Evolutionary conservation across 192 early-diverging fungal genomes (phyloP).

Genomic region (Linnemannia hyalina): DNA sequence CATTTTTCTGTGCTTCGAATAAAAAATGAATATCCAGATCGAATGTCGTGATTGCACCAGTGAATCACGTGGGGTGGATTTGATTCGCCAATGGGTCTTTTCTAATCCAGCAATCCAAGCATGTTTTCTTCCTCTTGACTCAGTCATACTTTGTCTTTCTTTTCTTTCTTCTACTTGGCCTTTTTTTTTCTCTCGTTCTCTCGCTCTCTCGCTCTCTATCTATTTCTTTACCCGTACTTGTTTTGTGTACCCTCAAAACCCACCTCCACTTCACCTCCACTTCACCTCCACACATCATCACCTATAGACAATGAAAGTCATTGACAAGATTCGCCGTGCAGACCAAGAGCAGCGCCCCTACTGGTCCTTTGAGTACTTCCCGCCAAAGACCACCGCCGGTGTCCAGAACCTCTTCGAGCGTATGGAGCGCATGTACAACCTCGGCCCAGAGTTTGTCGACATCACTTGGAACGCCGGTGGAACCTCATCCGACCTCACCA

Average conservation of each 20-base stretch:
- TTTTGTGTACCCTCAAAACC: too few relatives aligned
- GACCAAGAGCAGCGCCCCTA: slow-evolving; percentile 63
- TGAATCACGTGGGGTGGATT: too few relatives aligned
- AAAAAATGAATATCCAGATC: background rate
- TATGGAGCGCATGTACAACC: slow-evolving; percentile 93
- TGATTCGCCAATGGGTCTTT: too few relatives aligned
- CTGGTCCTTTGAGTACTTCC: slow-evolving; percentile 98
- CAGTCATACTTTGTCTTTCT: too few relatives aligned
- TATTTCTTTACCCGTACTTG: background rate
- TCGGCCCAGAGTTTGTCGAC: slow-evolving; percentile 94
- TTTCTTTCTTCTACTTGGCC: background rate
- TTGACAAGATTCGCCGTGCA: slow-evolving; percentile 74
- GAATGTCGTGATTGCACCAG: background rate
- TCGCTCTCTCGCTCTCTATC: background rate
- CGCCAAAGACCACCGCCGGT: slow-evolving; percentile 87
- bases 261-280: too few relatives aligned
- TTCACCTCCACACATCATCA: too few relatives aligned
- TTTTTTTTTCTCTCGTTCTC: background rate
- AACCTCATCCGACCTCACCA: slow-evolving; percentile 86
- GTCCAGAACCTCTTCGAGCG: slow-evolving; percentile 90
- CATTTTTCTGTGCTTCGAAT: background rate
- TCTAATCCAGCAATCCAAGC: too few relatives aligned
- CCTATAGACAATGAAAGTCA: slow-evolving; percentile 70
- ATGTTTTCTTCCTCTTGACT: too few relatives aligned
- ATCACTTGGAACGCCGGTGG: slow-evolving; percentile 99